Conservation (phyloP, 192 early-diverging fungal species). For the Funneliformis geosporum region DNA sequence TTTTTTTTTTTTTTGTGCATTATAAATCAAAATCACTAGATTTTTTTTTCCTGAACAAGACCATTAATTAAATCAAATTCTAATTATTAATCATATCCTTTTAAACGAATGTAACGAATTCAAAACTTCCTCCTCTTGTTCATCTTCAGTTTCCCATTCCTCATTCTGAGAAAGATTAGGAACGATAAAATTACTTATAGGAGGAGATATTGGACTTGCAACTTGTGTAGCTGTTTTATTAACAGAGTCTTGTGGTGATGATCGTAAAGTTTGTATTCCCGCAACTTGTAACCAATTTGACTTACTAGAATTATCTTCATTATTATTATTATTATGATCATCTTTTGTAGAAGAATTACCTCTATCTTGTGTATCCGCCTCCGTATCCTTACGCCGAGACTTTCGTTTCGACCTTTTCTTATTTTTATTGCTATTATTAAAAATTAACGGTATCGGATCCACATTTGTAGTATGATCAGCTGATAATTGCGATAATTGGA, state of each 20-base stretch:
- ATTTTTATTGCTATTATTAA: neutral
- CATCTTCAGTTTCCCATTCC: neutral
- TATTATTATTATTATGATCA: neutral
- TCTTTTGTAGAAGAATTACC: neutral
- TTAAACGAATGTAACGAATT: neutral
- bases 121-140: neutral
- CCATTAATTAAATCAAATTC: too few relatives aligned
- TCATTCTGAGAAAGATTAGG: neutral
- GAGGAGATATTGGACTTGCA: neutral
- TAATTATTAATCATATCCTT: too few relatives aligned
- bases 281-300: neutral
- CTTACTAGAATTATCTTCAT: neutral
- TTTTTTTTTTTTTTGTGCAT: too few relatives aligned
- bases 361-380: neutral
- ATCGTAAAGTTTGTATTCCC: neutral
- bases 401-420: neutral
- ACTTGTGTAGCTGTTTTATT: neutral
- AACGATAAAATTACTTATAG: neutral
- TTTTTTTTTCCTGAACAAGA: too few relatives aligned
- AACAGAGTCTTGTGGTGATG: neutral
- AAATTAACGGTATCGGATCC: neutral
- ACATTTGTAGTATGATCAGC: neutral
- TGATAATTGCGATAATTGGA: neutral
- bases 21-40: too few relatives aligned
- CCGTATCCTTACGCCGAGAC: neutral